A percentile compares a stretch with the other conserved stretches of the same genome.
These are phyloP conservation scores for Sporisorium sorghi DNA, from an alignment of 1,284 basidiomycete species.

Conservation along the genomic window DNA sequence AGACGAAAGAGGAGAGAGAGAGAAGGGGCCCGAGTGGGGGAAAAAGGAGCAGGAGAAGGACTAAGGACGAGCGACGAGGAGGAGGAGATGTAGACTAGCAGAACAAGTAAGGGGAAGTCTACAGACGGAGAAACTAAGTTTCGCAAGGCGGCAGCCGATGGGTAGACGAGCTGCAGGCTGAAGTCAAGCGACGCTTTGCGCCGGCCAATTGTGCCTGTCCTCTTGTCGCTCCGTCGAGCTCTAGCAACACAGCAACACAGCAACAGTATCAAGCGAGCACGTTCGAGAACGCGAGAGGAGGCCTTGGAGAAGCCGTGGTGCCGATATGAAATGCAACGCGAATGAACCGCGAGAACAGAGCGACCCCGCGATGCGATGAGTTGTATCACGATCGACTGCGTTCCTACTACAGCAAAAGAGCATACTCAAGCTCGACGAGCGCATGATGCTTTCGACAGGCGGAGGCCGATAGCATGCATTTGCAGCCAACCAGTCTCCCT, in stretches of 20 bases:
- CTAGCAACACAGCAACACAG: neutral
- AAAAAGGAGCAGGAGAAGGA: neutral
- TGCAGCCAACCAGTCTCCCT: too few species aligned
- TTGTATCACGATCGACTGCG: neutral
- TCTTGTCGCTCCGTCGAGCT: too few species aligned
- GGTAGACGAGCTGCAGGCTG: neutral
- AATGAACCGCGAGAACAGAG: slow-evolving; percentile 1
- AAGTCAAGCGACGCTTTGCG: neutral
- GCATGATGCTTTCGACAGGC: neutral
- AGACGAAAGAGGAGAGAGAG: neutral
- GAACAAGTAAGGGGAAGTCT: neutral
- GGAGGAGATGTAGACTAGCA: neutral
- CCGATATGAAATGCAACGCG: neutral
- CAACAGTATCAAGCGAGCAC: neutral
- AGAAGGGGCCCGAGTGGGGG: neutral
- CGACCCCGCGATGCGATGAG: neutral
- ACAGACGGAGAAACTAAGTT: neutral
- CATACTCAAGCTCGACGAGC: neutral
- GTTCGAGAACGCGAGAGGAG: neutral
- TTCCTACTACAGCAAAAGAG: neutral
- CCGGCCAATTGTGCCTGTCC: neutral
- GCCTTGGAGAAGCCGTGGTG: neutral
- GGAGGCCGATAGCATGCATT: neutral
- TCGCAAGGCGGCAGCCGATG: neutral
- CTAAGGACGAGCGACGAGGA: neutral